Conservation (phyloP, 371 early-diverging fungal genomes). For the Lichtheimia ramosa region DNA sequence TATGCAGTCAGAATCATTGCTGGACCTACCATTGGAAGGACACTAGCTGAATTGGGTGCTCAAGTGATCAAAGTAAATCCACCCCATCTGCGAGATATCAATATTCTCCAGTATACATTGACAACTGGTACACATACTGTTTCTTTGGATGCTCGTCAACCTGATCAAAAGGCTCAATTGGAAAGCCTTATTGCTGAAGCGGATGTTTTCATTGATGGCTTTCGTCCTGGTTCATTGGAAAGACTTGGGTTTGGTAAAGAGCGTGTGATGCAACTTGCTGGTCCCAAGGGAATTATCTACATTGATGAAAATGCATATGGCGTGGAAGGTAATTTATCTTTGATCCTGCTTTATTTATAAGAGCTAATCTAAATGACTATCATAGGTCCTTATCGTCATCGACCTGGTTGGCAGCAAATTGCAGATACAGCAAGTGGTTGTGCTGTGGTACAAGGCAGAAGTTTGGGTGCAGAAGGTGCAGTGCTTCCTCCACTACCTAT, state of each 20-base stretch:
- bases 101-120: constrained; percentile 11
- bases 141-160: constrained; percentile 11
- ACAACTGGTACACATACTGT: constrained; percentile 13
- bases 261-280: constrained; percentile 9
- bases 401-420: constrained; percentile 24
- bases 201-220: constrained; percentile 21
- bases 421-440: constrained; percentile 16
- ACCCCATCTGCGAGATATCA: constrained; percentile 15
- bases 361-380: not conserved
- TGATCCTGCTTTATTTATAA: not conserved
- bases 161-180: constrained; percentile 8
- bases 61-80: constrained; percentile 19
- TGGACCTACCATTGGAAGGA: constrained; percentile 12
- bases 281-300: not conserved
- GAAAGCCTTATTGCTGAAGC: constrained; percentile 14
- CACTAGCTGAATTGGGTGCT: constrained; percentile 21
- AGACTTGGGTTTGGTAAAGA: constrained; percentile 16
- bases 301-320: constrained; percentile 12
- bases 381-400: constrained; percentile 5
- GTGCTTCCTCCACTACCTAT: constrained; percentile 9
- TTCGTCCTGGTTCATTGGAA: constrained; percentile 14
- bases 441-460: constrained; percentile 8
- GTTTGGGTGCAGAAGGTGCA: constrained; percentile 10
- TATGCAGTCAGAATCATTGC: constrained; percentile 9
- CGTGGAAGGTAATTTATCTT: not conserved